Conservation (phyloP, 116 monocot species). For the Cymodocea nodosa region DNA sequence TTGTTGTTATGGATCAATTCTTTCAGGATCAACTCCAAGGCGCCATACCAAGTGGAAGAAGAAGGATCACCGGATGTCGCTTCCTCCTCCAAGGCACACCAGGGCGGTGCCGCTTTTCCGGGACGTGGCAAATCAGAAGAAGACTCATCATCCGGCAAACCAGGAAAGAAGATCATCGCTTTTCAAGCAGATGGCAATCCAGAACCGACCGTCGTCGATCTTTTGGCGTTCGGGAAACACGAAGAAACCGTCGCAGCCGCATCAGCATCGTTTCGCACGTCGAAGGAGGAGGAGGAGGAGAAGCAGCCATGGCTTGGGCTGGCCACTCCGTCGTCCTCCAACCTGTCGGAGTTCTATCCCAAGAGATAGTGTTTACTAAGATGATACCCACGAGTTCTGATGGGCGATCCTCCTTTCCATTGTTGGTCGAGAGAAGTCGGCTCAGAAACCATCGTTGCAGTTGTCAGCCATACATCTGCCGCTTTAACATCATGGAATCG, state of each 20-base stretch:
- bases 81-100: not conserved
- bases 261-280: not conserved
- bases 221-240: not conserved
- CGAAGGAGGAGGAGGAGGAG: not conserved
- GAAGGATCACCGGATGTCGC: conserved; percentile 1
- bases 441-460: too few species aligned
- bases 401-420: too few species aligned
- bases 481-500: too few species aligned
- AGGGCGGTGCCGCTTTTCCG: not conserved
- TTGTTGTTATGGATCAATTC: not conserved
- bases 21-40: conserved; percentile 31
- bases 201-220: not conserved
- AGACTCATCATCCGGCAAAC: not conserved
- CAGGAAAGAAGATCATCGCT: not conserved
- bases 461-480: too few species aligned
- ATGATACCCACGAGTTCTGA: too few species aligned
- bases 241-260: not conserved
- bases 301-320: conserved; percentile 3
- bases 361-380: too few species aligned
- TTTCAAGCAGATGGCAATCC: not conserved
- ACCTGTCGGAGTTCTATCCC: too few species aligned
- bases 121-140: not conserved
- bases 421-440: too few species aligned
- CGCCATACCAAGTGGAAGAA: conserved; percentile 21
- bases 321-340: too few species aligned